Base-by-base conservation (phyloP, 148 eudicot species). In the Camellia japonica region DNA sequence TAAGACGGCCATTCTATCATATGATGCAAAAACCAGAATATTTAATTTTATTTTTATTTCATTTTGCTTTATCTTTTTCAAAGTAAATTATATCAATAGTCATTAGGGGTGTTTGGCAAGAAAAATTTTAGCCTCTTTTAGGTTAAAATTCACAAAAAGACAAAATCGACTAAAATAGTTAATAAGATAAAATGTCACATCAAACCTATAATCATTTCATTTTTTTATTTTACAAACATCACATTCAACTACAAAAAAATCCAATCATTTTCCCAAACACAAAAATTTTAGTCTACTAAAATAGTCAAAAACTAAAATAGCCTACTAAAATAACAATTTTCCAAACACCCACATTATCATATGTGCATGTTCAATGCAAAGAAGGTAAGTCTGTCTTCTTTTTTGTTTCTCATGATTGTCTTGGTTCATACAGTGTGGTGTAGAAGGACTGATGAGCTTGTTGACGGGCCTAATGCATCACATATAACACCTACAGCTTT, bases 401-500 rank as follows among this genome's bases (percentile, higher is more conserved):
- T 49, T 4, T 49, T 49, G 52, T 74, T n/a, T 71, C 74, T 83
- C 56, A 58, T 58, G 62, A 56, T 46, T 78, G 69, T 69, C 43
- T 64, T 62, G 82, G 78, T 71, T 74, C 67, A 67, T 83, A 77
- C 86, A 96, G 99, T 96, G 65, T 96, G 99, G 99, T 96, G 98
- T 87, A 94, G 98, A 81, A 91, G 99, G 89, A 96, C 99, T 11
- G 99, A 96, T 84, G 98, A 96, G 84, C 97, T 96, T 71, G 99
- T 96, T 69, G 99, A 96, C 72, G 99, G 99, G 52, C 99, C 95
- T 16, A 96, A 96, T 85, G 99, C 98, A 42, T 94, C 98, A 4
- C 98, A 96, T 79, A 94, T 96, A 86, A 96, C 98, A 41, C 98
- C 99, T 6, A 73, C 78, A 20, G 98, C 97, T 75, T 88, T 94